These are phyloP conservation scores for Cyclotella baltica DNA, from an alignment of 108 stramenopile genomes.

Conservation along the genomic window DNA sequence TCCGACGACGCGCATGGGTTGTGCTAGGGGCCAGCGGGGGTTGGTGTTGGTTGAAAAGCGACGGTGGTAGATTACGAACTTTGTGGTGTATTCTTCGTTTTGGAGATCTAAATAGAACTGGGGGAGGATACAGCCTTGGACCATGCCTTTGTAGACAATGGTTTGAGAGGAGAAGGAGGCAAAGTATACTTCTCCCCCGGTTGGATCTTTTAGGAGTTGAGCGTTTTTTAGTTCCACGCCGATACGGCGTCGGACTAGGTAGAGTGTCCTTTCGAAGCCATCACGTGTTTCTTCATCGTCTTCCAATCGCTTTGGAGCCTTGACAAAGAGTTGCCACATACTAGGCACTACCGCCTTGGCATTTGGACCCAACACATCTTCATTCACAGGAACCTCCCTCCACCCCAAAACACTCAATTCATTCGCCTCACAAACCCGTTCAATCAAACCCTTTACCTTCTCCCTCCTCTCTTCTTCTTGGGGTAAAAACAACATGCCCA, in stretches of 20 bases:
- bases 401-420: slow-evolving; percentile 91
- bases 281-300: slow-evolving; percentile 75
- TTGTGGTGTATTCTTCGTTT: slow-evolving; percentile 84
- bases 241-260: slow-evolving; percentile 88
- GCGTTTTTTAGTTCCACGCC: slow-evolving; percentile 68
- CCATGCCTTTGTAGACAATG: slow-evolving; percentile 96
- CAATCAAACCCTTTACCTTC: slow-evolving; percentile 76
- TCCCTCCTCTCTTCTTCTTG: slow-evolving; percentile 76
- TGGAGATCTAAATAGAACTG: slow-evolving; percentile 91
- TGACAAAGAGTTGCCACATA: slow-evolving; percentile 96
- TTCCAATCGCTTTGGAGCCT: slow-evolving; percentile 74
- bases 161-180: slow-evolving; percentile 87
- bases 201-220: slow-evolving; percentile 72
- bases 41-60: slow-evolving; percentile 96
- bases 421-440: slow-evolving; percentile 81
- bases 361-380: slow-evolving; percentile 70
- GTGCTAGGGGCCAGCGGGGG: slow-evolving; percentile 94
- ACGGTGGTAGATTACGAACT: slow-evolving; percentile 93
- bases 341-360: slow-evolving; percentile 77
- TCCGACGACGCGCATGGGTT: slow-evolving; percentile 94
- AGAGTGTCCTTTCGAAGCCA: slow-evolving; percentile 96
- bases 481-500: slow-evolving; percentile 95
- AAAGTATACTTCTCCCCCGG: slow-evolving; percentile 82
- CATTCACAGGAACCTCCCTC: slow-evolving; percentile 89
- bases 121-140: slow-evolving; percentile 82